Evolutionary conservation across 2,329 filamentous ascomycete species (phyloP).

Genomic region (Gliomastix tumulicola): DNA sequence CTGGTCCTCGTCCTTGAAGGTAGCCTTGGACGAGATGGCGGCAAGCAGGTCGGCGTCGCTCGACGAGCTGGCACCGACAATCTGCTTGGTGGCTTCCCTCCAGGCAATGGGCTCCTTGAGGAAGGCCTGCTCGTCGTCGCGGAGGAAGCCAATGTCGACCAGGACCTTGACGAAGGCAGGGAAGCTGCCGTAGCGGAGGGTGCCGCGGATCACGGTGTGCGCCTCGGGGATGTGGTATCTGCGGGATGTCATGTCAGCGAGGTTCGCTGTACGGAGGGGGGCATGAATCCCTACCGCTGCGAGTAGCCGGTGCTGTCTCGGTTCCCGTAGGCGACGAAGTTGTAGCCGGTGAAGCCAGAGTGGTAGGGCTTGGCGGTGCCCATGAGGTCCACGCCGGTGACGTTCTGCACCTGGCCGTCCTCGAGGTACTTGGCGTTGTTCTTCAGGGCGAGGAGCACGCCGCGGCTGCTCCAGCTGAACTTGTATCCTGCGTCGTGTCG

Average conservation of each 20-base stretch:
- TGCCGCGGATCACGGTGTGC: conserved; percentile 64
- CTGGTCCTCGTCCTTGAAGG: conserved; percentile 62
- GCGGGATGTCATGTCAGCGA: too few relatives aligned
- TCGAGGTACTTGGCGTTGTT: conserved; percentile 82
- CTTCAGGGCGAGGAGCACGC: conserved; percentile 78
- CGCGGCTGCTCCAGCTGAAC: conserved; percentile 74
- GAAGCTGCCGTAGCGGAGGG: conserved; percentile 83
- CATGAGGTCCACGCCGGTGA: conserved; percentile 67
- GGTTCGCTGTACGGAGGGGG: too few relatives aligned
- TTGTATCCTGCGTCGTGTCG: conserved; percentile 95
- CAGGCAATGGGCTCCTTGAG: conserved; percentile 65
- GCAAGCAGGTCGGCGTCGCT: conserved; percentile 63
- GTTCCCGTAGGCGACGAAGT: conserved; percentile 91
- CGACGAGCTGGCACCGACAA: conserved; percentile 62
- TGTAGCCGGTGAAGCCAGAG: conserved; percentile 83
- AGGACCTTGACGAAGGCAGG: conserved; percentile 83
- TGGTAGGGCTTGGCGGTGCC: conserved; percentile 79
- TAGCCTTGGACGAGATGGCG: conserved; percentile 69
- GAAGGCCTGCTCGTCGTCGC: conserved; percentile 57
- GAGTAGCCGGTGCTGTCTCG: conserved; percentile 82
- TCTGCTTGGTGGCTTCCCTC: conserved; percentile 77
- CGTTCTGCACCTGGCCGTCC: conserved; percentile 66
- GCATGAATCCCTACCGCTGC: too few relatives aligned
- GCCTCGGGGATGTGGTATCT: conserved; percentile 93
- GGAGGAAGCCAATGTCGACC: conserved; percentile 85